Evolutionary conservation across 805 yeast genomes (phyloP).

Genomic region (Yamadazyma laniorum): DNA sequence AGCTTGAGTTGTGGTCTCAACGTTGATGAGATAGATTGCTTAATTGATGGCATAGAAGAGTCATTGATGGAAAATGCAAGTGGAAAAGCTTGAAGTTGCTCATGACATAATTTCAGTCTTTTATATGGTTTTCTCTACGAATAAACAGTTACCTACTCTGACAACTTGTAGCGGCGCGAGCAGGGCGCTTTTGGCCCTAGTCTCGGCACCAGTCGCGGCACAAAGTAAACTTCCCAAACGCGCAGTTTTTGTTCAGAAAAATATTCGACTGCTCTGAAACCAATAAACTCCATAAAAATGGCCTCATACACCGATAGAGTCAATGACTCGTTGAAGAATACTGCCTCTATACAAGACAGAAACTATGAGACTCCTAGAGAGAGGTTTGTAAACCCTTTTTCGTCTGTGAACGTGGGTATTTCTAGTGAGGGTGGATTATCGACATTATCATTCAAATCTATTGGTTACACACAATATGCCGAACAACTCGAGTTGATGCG

Average conservation of each 20-base stretch:
- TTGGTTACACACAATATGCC: slow-evolving; percentile 33
- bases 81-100: slow-evolving; percentile 1
- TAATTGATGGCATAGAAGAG: slow-evolving; percentile 73
- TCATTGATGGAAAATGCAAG: slow-evolving; percentile 22
- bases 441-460: slow-evolving; percentile 41
- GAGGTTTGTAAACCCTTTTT: slow-evolving; percentile 21
- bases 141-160: no score
- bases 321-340: slow-evolving; percentile 6
- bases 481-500: slow-evolving; percentile 36
- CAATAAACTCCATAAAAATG: no score
- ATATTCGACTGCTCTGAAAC: no score
- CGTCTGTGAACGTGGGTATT: slow-evolving; percentile 39
- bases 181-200: no score
- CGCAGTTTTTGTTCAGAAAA: no score
- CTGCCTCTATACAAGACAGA: slow-evolving; percentile 12
- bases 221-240: no score
- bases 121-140: no score
- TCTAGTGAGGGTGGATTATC: slow-evolving; percentile 42
- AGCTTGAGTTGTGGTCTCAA: slow-evolving; percentile 74
- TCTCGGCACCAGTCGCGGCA: no score
- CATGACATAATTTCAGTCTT: no score
- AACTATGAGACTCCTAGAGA: slow-evolving; percentile 18
- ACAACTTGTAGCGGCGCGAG: no score
- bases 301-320: slow-evolving; percentile 13
- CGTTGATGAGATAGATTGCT: slow-evolving; percentile 74